Base-by-base conservation (phyloP, 129 eudicot genomes). In the Solidago caesia region DNA sequence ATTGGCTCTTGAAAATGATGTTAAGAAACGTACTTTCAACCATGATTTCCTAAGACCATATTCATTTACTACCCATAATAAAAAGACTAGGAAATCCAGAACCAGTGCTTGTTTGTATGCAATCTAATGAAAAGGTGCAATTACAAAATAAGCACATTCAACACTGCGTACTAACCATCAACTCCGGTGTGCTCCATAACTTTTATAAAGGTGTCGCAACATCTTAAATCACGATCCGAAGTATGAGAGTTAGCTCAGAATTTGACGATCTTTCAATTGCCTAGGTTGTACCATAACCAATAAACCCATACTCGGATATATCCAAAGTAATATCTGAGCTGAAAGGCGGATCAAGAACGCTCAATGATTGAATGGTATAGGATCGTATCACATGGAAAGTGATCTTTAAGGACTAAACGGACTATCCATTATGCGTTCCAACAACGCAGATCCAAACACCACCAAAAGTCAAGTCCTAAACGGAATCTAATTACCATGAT, bases 181-280 rank as follows among this genome's bases (percentile, higher is more conserved):
- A 21, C 21, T 21, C n/a, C n/a, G 56, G n/a, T 41, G 6, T 16
- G 11, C 51, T 21, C 53, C 75, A 71, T 71, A 64, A 71, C 75
- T 8, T 71, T 71, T 71, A 53, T 55, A 25, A 53, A 55, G 10
- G 55, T 64, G 6, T 71, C 51, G 15, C 46, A 71, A 55, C n/a
- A 39, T 8, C 2, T 15, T 8, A 2, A 2, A 4, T 51, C 41
- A 6, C 45, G 21, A 21, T 21, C 0, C 21, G 21, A 21, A 21
- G 21, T 21, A 21, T 21, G 21, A 21, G 21, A 21, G 21, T 21
- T 21, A 21, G 21, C 21, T 21, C 21, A 21, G 21, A 21, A 21
- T 21, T 21, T 21, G 21, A 21, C 42, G 39, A 56, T 16, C 43
- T 71, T 71, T 42, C 41, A 55, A 56, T 56, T 42, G 56, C 56